These are phyloP conservation scores for Penicillium subrubescens DNA, from an alignment of 495 filamentous ascomycete species.

Conservation along the genomic window DNA sequence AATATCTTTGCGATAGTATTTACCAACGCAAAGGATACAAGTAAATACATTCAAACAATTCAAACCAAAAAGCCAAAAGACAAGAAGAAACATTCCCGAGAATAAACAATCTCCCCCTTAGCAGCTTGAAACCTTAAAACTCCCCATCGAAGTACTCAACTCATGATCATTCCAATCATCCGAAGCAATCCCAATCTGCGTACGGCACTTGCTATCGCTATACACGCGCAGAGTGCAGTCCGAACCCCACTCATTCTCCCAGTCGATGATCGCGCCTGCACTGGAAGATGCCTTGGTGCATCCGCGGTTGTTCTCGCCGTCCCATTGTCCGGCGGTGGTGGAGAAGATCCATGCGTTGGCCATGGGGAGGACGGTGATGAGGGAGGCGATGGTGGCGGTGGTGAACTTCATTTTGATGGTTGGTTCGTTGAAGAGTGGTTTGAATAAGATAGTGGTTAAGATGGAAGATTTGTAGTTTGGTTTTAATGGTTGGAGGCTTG, in stretches of 20 bases:
- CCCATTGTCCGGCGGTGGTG: conserved; percentile 15
- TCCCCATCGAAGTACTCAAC: background rate
- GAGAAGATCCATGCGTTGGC: conserved; percentile 22
- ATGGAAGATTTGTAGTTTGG: background rate
- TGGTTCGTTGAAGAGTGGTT: background rate
- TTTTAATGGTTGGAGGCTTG: background rate
- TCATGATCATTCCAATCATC: conserved; percentile 6
- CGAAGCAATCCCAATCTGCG: conserved; percentile 18
- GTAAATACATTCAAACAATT: background rate
- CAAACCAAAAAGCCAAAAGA: background rate
- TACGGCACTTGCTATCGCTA: conserved; percentile 9
- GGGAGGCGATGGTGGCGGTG: conserved; percentile 9
- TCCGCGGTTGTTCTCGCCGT: conserved; percentile 11
- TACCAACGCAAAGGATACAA: background rate
- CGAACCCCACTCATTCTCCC: conserved; percentile 10
- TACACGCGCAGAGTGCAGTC: conserved; percentile 16
- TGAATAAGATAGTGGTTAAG: background rate
- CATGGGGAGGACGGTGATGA: conserved; percentile 15
- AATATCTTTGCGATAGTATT: background rate
- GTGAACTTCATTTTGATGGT: background rate
- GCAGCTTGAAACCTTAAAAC: background rate
- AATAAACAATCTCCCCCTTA: background rate
- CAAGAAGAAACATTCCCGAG: background rate
- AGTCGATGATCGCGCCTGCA: conserved; percentile 8
- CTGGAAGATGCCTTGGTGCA: conserved; percentile 13